These are phyloP conservation scores for Pichia sp. DNA, from an alignment of 1,139 yeast species.

Conservation along the genomic window DNA sequence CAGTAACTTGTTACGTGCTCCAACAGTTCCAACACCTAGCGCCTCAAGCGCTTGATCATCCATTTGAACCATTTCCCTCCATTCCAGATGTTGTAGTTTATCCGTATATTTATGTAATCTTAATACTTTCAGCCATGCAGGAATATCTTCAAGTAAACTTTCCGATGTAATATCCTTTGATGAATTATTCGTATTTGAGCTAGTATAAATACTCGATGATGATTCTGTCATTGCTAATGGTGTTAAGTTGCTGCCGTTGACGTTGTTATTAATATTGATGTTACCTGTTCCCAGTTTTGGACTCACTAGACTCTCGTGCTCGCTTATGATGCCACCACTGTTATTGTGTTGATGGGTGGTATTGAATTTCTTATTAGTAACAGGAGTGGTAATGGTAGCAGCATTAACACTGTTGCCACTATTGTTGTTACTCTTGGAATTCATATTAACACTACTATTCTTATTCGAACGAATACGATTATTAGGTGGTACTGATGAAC, in stretches of 20 bases:
- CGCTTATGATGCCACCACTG: neutral
- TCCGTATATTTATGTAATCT: constrained; percentile 92
- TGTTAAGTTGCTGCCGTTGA: neutral
- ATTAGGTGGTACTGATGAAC: constrained; percentile 16
- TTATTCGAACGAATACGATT: constrained; percentile 5
- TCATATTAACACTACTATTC: neutral
- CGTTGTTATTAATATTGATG: neutral
- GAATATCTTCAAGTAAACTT: constrained; percentile 66
- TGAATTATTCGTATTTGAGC: constrained; percentile 27
- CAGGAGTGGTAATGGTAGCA: neutral
- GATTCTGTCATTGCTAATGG: neutral
- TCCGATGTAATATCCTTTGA: constrained; percentile 61
- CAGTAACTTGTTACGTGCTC: constrained; percentile 86
- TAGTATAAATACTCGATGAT: neutral
- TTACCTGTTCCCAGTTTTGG: neutral
- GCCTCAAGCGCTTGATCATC: constrained; percentile 63
- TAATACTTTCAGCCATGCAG: constrained; percentile 85
- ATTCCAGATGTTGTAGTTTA: constrained; percentile 62
- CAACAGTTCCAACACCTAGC: constrained; percentile 86
- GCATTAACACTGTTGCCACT: neutral
- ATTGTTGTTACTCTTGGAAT: constrained; percentile 1
- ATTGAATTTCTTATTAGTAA: neutral
- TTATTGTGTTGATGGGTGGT: neutral
- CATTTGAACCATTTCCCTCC: constrained; percentile 73
- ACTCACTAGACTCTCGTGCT: neutral